Conservation (phyloP, 2,329 filamentous ascomycete species). For the Emydomyces testavorans region DNA sequence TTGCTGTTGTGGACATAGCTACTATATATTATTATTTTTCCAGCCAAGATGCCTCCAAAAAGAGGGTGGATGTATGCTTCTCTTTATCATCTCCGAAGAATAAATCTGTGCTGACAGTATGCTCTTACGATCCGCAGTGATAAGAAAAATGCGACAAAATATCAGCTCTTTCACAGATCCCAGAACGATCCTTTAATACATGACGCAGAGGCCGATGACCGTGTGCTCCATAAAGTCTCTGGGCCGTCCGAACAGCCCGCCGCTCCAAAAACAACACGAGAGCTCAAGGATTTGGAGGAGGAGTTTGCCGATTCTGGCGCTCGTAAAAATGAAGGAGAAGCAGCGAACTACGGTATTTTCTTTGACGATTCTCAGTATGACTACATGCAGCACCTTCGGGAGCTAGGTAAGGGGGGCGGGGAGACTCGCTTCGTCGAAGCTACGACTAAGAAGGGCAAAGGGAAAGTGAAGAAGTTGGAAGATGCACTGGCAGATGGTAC, state of each 20-base stretch:
- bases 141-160: conserved; percentile 18
- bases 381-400: conserved; percentile 98
- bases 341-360: conserved; percentile 84
- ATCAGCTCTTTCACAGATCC: conserved; percentile 46
- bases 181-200: conserved; percentile 97
- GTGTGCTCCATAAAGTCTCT: conserved; percentile 67
- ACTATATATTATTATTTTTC: not conserved
- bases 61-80: conserved; percentile 17
- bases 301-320: conserved; percentile 58
- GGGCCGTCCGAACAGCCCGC: conserved; percentile 26
- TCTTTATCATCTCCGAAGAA: not conserved
- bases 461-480: conserved; percentile 62
- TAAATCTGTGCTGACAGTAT: conserved; percentile 9
- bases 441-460: conserved; percentile 49
- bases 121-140: conserved; percentile 9
- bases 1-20: too few species aligned
- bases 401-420: conserved; percentile 58
- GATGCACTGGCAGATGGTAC: conserved; percentile 59
- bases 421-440: conserved; percentile 75
- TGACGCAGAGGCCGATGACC: conserved; percentile 74
- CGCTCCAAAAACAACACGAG: conserved; percentile 45
- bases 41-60: conserved; percentile 16
- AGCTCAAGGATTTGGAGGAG: conserved; percentile 63
- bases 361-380: conserved; percentile 94
- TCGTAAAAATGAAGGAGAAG: conserved; percentile 87